These are phyloP conservation scores for Pichia rugopelliculosa DNA, from an alignment of 805 yeast species.

Conservation along the genomic window DNA sequence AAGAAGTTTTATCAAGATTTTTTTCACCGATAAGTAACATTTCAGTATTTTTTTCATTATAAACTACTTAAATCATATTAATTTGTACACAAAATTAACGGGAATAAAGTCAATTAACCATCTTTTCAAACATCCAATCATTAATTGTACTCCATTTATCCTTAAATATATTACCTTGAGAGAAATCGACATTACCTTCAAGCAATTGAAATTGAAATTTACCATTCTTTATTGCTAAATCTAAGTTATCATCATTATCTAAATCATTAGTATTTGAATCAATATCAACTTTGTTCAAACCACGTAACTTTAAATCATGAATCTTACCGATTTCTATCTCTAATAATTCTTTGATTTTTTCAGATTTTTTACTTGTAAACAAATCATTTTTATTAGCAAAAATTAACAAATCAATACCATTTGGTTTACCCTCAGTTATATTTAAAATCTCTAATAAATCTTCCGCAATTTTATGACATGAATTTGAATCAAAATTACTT, in stretches of 20 bases:
- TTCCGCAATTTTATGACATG: constrained; percentile 47
- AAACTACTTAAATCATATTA: too few species aligned
- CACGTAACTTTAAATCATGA: constrained; percentile 40
- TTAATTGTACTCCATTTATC: constrained; percentile 51
- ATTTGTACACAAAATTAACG: not conserved
- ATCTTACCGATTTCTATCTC: constrained; percentile 57
- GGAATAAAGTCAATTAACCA: too few species aligned
- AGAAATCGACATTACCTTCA: constrained; percentile 65
- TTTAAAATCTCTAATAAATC: constrained; percentile 53
- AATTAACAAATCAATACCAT: constrained; percentile 66
- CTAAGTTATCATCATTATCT: constrained; percentile 29
- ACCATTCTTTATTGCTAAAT: constrained; percentile 35
- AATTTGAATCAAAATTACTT: constrained; percentile 42
- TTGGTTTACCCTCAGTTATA: constrained; percentile 52
- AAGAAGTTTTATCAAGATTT: too few species aligned
- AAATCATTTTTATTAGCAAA: constrained; percentile 84
- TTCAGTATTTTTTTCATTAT: too few species aligned
- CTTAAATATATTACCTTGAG: constrained; percentile 66
- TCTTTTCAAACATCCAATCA: constrained; percentile 72
- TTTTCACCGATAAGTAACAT: too few species aligned
- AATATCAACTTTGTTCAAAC: constrained; percentile 38
- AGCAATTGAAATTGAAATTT: constrained; percentile 57
- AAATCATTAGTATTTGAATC: constrained; percentile 22
- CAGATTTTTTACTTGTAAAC: constrained; percentile 71
- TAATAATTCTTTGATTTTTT: constrained; percentile 49